Evolutionary conservation across 805 yeast species (phyloP).

Genomic region (Clavispora vitiphila): DNA sequence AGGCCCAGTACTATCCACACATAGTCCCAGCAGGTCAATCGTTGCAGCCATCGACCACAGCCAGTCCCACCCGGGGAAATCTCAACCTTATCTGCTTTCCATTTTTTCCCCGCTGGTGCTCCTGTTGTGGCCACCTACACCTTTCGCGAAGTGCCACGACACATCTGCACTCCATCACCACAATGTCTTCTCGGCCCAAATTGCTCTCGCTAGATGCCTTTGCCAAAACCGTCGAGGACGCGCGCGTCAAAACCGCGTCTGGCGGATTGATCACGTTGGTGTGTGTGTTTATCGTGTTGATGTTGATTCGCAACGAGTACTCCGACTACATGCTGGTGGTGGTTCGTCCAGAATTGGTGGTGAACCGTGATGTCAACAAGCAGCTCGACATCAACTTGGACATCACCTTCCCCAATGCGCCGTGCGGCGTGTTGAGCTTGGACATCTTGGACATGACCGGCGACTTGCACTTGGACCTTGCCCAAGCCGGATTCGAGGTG

Average conservation of each 20-base stretch:
- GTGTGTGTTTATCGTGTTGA: slow-evolving; percentile 55
- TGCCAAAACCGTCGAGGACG: slow-evolving; percentile 91
- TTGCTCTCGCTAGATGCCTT: slow-evolving; percentile 79
- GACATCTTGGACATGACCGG: slow-evolving; percentile 91
- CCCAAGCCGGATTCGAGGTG: slow-evolving; percentile 66
- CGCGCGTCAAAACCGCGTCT: slow-evolving; percentile 76
- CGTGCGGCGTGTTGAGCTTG: slow-evolving; percentile 76
- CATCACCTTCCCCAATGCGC: slow-evolving; percentile 75
- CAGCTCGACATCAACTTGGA: slow-evolving; percentile 77
- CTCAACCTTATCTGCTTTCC: too few relatives aligned
- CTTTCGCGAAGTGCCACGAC: not conserved
- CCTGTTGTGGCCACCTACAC: too few relatives aligned
- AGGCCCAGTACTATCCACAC: too few relatives aligned
- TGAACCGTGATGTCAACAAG: slow-evolving; percentile 74
- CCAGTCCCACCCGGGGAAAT: too few relatives aligned
- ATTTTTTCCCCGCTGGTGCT: too few relatives aligned
- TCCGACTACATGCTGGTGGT: slow-evolving; percentile 62
- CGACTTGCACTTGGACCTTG: slow-evolving; percentile 70
- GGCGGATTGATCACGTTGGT: slow-evolving; percentile 86
- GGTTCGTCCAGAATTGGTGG: slow-evolving; percentile 78
- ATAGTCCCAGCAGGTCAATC: too few relatives aligned
- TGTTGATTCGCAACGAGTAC: slow-evolving; percentile 73
- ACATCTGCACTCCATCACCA: not conserved
- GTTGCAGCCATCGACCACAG: too few relatives aligned
- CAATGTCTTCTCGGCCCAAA: slow-evolving; percentile 25